phyloP scores from a whole-genome alignment of 2,329 filamentous ascomycete genomes.

The Falciphora oryzae region DNA sequence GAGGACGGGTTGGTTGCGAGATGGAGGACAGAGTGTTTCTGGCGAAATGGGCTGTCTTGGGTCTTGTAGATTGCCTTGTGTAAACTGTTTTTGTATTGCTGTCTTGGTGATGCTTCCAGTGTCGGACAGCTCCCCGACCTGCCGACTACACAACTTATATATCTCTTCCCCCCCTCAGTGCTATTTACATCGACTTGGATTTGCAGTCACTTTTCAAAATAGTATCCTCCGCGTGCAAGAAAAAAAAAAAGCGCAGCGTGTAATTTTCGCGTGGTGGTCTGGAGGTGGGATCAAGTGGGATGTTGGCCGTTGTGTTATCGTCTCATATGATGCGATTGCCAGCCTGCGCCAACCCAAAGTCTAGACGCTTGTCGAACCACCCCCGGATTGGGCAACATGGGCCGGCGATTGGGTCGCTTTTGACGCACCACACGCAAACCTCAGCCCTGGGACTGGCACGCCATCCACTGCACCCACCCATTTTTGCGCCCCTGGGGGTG shows the following conservation, averaged over 20 bases:
- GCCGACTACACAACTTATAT: not conserved
- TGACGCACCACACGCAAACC: not conserved
- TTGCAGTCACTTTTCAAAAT: not conserved
- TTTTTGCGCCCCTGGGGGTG: not conserved
- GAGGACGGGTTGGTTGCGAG: not conserved
- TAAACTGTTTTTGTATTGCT: not conserved
- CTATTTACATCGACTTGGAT: not conserved
- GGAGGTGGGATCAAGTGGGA: slow-evolving; percentile 5
- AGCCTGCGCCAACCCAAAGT: slow-evolving; percentile 7
- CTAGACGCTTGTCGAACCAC: slow-evolving; percentile 7
- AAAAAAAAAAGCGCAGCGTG: not conserved
- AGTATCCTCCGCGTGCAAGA: not conserved
- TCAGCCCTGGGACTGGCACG: not conserved
- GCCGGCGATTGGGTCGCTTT: not conserved
- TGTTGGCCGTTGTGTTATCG: slow-evolving; percentile 4
- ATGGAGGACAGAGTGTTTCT: no score
- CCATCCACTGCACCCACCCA: not conserved
- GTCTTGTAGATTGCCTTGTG: no score
- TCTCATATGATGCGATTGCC: slow-evolving; percentile 3
- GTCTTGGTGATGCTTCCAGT: not conserved
- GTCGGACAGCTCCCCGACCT: not conserved
- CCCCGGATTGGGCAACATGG: not conserved
- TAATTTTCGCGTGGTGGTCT: slow-evolving; percentile 3
- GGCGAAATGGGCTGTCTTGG: no score
- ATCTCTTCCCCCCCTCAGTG: not conserved